phyloP scores from a whole-genome alignment of 306 rosid genomes.

The Corylus americana region DNA sequence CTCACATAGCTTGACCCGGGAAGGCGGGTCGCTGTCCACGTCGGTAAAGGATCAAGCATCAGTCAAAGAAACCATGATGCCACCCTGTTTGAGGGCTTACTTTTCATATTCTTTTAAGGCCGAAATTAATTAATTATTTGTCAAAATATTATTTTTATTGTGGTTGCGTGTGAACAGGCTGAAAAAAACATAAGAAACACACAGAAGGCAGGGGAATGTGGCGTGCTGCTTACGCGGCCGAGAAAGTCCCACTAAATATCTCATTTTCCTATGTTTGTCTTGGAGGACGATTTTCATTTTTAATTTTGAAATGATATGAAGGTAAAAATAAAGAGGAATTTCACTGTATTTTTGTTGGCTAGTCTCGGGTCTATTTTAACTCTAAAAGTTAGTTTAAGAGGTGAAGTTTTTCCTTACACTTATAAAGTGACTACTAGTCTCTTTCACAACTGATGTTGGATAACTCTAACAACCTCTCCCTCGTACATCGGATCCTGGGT shows the following conservation, averaged over 20 bases:
- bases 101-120: too few species aligned
- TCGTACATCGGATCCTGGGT: too few species aligned
- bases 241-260: background rate
- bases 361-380: too few species aligned
- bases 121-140: background rate
- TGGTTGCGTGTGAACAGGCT: slow-evolving; percentile 30
- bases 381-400: too few species aligned
- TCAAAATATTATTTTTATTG: background rate
- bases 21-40: slow-evolving; percentile 33
- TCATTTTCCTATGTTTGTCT: slow-evolving; percentile 3
- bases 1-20: slow-evolving; percentile 49
- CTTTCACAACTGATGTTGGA: too few species aligned
- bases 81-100: background rate
- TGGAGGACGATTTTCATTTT: background rate
- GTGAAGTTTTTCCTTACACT: too few species aligned
- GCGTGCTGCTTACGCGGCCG: slow-evolving; percentile 29
- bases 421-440: too few species aligned
- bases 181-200: slow-evolving; percentile 16
- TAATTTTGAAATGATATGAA: too few species aligned
- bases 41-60: slow-evolving; percentile 23
- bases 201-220: background rate
- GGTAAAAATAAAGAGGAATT: too few species aligned
- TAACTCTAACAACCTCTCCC: too few species aligned
- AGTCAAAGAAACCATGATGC: slow-evolving; percentile 31
- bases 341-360: too few species aligned